phyloP scores from a whole-genome alignment of 768 basidiomycete genomes.

The Collybia nuda region DNA sequence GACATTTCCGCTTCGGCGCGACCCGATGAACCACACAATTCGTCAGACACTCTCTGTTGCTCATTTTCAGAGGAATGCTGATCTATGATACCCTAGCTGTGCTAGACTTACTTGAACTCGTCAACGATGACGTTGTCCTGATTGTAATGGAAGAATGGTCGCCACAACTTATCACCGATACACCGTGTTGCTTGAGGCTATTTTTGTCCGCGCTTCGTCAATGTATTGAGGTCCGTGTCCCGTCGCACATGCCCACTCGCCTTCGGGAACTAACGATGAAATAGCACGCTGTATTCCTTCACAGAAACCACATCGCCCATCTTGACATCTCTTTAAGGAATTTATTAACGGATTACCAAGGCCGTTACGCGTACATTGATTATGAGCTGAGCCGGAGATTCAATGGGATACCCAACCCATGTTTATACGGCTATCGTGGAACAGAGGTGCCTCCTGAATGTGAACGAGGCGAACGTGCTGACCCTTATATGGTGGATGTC shows the following conservation, averaged over 20 bases:
- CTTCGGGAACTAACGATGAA: no score
- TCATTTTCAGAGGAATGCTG: neutral
- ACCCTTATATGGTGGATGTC: slow-evolving; percentile 73
- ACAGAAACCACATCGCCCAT: slow-evolving; percentile 62
- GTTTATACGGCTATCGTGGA: slow-evolving; percentile 45
- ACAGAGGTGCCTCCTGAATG: slow-evolving; percentile 76
- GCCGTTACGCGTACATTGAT: slow-evolving; percentile 72
- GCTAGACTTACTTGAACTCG: slow-evolving; percentile 57
- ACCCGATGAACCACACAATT: slow-evolving; percentile 77
- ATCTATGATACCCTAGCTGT: slow-evolving; percentile 46
- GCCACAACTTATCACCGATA: slow-evolving; percentile 51
- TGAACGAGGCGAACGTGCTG: slow-evolving; percentile 43
- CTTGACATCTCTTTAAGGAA: slow-evolving; percentile 74
- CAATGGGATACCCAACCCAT: slow-evolving; percentile 32
- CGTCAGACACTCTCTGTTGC: slow-evolving; percentile 45
- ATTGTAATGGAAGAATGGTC: slow-evolving; percentile 86
- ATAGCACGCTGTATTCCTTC: slow-evolving; percentile 73
- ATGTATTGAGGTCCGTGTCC: slow-evolving; percentile 59
- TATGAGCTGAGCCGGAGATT: slow-evolving; percentile 66
- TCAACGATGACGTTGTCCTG: slow-evolving; percentile 53
- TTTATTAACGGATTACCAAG: slow-evolving; percentile 62
- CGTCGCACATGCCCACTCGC: neutral
- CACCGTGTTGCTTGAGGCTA: slow-evolving; percentile 48
- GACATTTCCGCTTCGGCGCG: slow-evolving; percentile 45
- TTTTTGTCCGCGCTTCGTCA: slow-evolving; percentile 63